These are phyloP conservation scores for Coffea canephora DNA, from an alignment of 257 asterid species.

Conservation along the genomic window DNA sequence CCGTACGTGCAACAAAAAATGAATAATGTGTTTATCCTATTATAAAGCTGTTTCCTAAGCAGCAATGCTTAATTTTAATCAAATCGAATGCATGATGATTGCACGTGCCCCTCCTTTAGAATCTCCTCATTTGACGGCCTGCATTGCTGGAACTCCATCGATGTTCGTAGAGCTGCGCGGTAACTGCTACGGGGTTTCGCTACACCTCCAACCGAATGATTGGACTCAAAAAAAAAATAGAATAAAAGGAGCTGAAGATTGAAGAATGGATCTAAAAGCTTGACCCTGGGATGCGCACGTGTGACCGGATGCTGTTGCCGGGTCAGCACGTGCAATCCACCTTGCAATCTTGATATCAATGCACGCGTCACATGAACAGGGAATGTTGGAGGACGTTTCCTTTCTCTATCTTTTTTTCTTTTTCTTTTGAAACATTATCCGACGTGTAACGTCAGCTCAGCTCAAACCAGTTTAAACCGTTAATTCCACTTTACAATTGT, in stretches of 20 bases:
- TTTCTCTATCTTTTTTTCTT: too few relatives aligned
- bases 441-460: too few relatives aligned
- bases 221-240: neutral
- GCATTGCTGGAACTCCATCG: neutral
- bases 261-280: neutral
- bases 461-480: too few relatives aligned
- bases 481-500: too few relatives aligned
- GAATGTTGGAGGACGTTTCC: too few relatives aligned
- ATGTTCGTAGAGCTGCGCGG: too few relatives aligned
- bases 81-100: neutral
- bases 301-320: neutral
- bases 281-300: slow-evolving; percentile 15
- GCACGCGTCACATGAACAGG: neutral
- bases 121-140: neutral
- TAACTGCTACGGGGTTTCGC: neutral
- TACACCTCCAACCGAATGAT: neutral
- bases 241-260: neutral
- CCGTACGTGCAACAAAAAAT: neutral
- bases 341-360: neutral
- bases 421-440: too few relatives aligned
- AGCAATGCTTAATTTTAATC: neutral
- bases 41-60: neutral
- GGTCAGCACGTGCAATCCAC: neutral
- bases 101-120: neutral
- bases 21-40: too few relatives aligned